Evolutionary conservation across 495 filamentous ascomycete species (phyloP).

Genomic region (Xylaria sp.): DNA sequence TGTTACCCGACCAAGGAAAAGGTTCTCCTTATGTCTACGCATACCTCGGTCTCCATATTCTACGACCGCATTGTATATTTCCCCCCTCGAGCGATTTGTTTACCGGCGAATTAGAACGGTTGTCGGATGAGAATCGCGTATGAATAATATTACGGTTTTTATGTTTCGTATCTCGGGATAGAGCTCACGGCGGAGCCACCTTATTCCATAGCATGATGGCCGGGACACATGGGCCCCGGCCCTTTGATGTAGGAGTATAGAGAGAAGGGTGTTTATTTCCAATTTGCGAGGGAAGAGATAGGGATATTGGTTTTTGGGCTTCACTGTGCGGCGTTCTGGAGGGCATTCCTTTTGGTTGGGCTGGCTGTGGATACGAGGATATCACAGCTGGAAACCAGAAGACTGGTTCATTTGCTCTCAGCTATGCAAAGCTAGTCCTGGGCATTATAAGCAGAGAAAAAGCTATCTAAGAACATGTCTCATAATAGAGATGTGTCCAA

Average conservation of each 20-base stretch:
- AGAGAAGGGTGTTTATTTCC: constrained; percentile 18
- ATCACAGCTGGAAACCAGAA: constrained; percentile 19
- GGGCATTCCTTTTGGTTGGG: constrained; percentile 21
- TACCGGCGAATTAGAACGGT: constrained; percentile 36
- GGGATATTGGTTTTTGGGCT: background rate
- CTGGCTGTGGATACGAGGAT: constrained; percentile 11
- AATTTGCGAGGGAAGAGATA: constrained; percentile 12
- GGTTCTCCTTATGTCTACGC: background rate
- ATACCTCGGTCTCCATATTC: constrained; percentile 23
- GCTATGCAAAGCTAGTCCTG: constrained; percentile 9
- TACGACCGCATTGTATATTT: constrained; percentile 45
- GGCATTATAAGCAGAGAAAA: constrained; percentile 4
- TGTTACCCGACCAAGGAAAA: background rate
- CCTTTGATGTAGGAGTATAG: constrained; percentile 25
- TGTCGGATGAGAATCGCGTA: constrained; percentile 36
- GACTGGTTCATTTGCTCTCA: background rate
- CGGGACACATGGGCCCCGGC: constrained; percentile 15
- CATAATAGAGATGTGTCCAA: background rate
- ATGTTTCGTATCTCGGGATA: constrained; percentile 35
- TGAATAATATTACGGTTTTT: constrained; percentile 39
- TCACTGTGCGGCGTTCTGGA: constrained; percentile 22
- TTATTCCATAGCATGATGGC: constrained; percentile 23
- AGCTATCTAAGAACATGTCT: background rate
- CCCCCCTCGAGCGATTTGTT: constrained; percentile 27
- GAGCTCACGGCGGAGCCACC: constrained; percentile 32